These are phyloP conservation scores for Diaporthe vaccinii DNA, from an alignment of 2,329 filamentous ascomycete species.

Conservation along the genomic window DNA sequence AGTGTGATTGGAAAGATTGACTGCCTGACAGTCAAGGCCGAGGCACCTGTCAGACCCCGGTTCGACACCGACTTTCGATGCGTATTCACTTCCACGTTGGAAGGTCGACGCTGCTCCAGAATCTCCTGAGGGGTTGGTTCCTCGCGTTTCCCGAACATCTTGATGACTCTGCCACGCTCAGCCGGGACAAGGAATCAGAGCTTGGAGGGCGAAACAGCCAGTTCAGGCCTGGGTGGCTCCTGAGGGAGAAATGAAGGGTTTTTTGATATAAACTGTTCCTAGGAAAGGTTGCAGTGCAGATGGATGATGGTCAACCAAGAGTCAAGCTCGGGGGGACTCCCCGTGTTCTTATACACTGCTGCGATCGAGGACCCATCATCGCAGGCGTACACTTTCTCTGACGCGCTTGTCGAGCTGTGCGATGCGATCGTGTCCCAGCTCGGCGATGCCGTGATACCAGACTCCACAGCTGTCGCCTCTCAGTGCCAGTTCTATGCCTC, in stretches of 20 bases:
- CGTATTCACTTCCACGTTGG: slow-evolving; percentile 42
- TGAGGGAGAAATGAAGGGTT: neutral
- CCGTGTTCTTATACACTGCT: slow-evolving; percentile 26
- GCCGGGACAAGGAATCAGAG: neutral
- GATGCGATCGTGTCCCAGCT: neutral
- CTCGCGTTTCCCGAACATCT: slow-evolving; percentile 45
- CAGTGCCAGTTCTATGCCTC: slow-evolving; percentile 1
- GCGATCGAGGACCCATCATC: neutral
- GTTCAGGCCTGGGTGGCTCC: neutral
- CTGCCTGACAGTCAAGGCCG: slow-evolving; percentile 41
- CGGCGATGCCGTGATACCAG: slow-evolving; percentile 24
- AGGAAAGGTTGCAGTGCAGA: slow-evolving; percentile 7
- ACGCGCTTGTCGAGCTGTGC: neutral
- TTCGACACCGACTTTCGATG: slow-evolving; percentile 44
- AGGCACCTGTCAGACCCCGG: slow-evolving; percentile 45
- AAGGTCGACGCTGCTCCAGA: slow-evolving; percentile 42
- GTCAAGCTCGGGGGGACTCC: neutral
- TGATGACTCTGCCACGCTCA: neutral
- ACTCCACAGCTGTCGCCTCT: neutral
- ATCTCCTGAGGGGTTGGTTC: slow-evolving; percentile 44
- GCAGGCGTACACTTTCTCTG: neutral
- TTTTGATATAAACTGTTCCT: slow-evolving; percentile 4
- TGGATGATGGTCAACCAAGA: neutral
- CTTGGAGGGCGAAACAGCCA: neutral
- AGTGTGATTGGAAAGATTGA: slow-evolving; percentile 52